A percentile compares a stretch with the other conserved stretches of the same genome.
Conservation (phyloP, 495 filamentous ascomycete species). For the Choiromyces venosus region DNA sequence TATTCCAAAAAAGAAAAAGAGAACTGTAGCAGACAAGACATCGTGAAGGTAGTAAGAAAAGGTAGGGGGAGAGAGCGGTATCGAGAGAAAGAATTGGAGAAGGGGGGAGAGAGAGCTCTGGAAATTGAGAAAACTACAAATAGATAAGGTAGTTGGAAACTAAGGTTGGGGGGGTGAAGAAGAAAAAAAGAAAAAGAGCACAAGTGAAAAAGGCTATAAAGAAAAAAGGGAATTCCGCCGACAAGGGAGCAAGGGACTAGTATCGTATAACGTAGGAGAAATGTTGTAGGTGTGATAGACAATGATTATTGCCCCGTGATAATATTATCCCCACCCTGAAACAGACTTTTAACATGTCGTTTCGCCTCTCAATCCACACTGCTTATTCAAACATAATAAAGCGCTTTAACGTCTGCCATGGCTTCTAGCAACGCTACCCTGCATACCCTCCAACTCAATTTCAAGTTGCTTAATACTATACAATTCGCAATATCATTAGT, state of each 20-base stretch:
- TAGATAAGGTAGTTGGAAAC: conserved; percentile 21
- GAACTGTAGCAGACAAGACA: not conserved
- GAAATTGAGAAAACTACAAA: conserved; percentile 29
- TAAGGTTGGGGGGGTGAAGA: not conserved
- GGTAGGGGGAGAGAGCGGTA: not conserved
- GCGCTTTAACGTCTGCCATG: conserved; percentile 79
- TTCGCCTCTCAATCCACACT: not conserved
- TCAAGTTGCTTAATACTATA: conserved; percentile 87
- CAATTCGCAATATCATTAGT: not conserved
- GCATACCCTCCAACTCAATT: conserved; percentile 84
- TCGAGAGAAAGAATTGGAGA: not conserved
- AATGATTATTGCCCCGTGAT: not conserved
- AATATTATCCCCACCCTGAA: not conserved
- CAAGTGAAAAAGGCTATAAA: conserved; percentile 20
- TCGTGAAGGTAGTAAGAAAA: not conserved
- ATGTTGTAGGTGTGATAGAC: conserved; percentile 1
- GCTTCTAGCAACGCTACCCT: conserved; percentile 86
- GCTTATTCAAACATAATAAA: not conserved
- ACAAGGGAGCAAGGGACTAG: conserved; percentile 4
- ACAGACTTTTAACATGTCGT: not conserved
- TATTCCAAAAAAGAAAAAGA: not conserved
- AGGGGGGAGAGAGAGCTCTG: not conserved
- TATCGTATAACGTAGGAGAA: conserved; percentile 19
- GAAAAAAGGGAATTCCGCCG: conserved; percentile 14
- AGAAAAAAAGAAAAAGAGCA: conserved; percentile 15